Evolutionary conservation across 176 grass and related monocot genomes (phyloP), one percentile per base, ranked within the genome.

Genomic region (Eremochloa ophiuroides): DNA sequence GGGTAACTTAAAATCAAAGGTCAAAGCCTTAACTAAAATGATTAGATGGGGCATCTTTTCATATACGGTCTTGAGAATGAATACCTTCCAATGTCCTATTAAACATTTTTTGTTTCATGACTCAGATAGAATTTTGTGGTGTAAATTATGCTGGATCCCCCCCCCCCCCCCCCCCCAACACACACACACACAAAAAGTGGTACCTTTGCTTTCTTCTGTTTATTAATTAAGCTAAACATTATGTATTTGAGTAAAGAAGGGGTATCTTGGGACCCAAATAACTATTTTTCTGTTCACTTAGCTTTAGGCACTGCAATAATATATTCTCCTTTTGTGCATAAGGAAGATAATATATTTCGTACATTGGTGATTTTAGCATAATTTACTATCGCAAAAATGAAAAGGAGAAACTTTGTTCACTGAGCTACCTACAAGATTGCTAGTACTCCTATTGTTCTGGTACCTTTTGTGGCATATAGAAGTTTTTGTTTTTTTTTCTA

Each of bases 101-200:
- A 62, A 67, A 80, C 30, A 6, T 79, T 83, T 83, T 78, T 73
- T 18, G 10, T 60, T 73, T 73, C 50, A 46, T 22, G 44, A 76
- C 10, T 33, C 62, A 47, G 27, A 50, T 34, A 31, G 25, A 41
- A 42, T 71, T 62, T 61, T 62, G 4, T 71, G 30, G 10, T 48
- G 61, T 8, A 69, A 69, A 23, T 29, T 48, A 53, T 42, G 28
- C 22, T 46, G 58, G 22, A 20, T 46, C n/a, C n/a, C n/a, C n/a
- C n/a, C n/a, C n/a, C n/a, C n/a, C n/a, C n/a, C n/a, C n/a, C n/a
- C n/a, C n/a, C n/a, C n/a, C n/a, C n/a, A n/a, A n/a, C n/a, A n/a
- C n/a, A n/a, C n/a, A n/a, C n/a, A n/a, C n/a, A n/a, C n/a, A n/a
- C n/a, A n/a, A 8, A 73, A 22, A 53, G 14, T 38, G 22, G 11